phyloP scores from a whole-genome alignment of 306 rosid genomes.

The Quercus mongolica region DNA sequence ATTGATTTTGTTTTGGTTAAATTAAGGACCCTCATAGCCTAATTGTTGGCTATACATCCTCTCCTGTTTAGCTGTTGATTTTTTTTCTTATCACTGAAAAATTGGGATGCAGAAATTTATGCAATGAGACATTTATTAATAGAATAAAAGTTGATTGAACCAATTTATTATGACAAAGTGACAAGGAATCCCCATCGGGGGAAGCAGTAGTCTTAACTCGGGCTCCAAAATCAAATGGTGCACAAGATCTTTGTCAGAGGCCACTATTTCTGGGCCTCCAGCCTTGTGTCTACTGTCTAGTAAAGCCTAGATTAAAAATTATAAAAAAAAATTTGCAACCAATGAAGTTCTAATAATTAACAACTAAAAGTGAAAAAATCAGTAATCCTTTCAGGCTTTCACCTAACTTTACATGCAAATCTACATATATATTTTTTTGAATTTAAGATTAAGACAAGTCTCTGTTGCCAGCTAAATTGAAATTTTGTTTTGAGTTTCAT shows the following conservation, averaged over 20 bases:
- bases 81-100: background rate
- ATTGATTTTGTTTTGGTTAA: too few species aligned
- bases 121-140: background rate
- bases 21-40: too few species aligned
- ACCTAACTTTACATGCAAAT: background rate
- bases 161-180: slow-evolving; percentile 24
- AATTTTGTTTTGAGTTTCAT: background rate
- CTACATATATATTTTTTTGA: background rate
- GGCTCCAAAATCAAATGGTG: slow-evolving; percentile 41
- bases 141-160: slow-evolving; percentile 7
- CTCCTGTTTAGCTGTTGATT: background rate
- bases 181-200: slow-evolving; percentile 55
- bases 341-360: background rate
- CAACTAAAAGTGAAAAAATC: background rate
- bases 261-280: background rate
- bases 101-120: background rate
- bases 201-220: slow-evolving; percentile 30
- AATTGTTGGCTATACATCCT: background rate
- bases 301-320: background rate
- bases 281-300: background rate
- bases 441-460: background rate
- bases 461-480: slow-evolving; percentile 4
- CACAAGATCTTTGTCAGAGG: slow-evolving; percentile 37
- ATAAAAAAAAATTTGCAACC: background rate
- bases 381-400: background rate